Base-by-base conservation (phyloP, 1,139 yeast species). In the Pichia sp. region DNA sequence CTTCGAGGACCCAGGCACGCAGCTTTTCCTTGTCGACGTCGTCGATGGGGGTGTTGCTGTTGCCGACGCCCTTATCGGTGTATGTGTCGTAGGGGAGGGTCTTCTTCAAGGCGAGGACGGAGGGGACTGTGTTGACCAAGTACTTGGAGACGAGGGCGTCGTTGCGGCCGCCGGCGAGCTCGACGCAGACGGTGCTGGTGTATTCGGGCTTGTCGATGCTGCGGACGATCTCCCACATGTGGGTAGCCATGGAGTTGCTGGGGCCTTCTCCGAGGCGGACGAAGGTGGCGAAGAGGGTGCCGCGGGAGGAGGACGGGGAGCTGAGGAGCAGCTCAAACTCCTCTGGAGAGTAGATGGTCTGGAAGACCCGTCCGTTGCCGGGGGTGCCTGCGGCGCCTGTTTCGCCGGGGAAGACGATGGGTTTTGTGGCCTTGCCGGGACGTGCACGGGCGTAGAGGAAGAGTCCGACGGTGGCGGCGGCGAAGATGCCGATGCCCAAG, bases 221-320 rank as follows among this genome's bases (percentile, higher is more conserved):
- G 57, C 70, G 78, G 56, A 76, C 82, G 66, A 79, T 81, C 46
- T 77, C 68, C 61, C 80, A 85, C 56, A 89, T 71, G 2, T 84
- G 78, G 43, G 81, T 81, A 2, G 95, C 86, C 50, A 87, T 76
- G 59, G 76, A 76, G 65, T 86, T 83, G 59, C 86, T 81, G 47
- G 76, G 72, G 4, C 78, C 74, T 62, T 86, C 89, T 8, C 90
- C 89, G 56, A 84, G 75, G 49, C 81, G 73, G 1, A 92, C 87
- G 71, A 89, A 89, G 66, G 88, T 87, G 13, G 57, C 55, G 36
- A 54, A 58, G 4, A 59, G 15, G 1, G 56, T 55, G 2, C 62
- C 61, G 8, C 52, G 50, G 2, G 55, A 44, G 8, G 53, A 50
- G 2, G 34, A 15, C 2, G 62, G 58, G 3, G 59, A 40, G 4